phyloP scores from a whole-genome alignment of 176 grass and related monocot genomes.

The Oropetium thomaeum region DNA sequence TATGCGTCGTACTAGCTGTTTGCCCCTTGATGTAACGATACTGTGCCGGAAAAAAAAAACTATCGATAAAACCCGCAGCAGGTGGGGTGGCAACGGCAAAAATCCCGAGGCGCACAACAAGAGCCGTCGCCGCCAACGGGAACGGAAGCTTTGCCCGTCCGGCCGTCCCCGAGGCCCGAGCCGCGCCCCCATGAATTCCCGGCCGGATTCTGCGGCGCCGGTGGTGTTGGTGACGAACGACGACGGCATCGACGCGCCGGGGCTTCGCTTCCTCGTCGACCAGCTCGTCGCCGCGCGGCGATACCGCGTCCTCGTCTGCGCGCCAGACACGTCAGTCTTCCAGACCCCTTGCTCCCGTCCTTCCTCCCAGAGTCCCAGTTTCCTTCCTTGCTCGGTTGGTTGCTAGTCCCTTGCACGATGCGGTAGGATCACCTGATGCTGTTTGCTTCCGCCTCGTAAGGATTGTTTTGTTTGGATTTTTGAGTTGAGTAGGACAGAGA shows the following conservation, averaged over 20 bases:
- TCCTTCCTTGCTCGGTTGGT: background rate
- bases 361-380: background rate
- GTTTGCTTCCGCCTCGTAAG: no score
- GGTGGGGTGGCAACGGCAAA: background rate
- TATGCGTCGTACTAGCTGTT: no score
- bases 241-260: slow-evolving; percentile 84
- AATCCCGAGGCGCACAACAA: background rate
- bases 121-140: background rate
- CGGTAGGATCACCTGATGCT: background rate
- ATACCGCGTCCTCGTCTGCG: slow-evolving; percentile 82
- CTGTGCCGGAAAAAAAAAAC: no score
- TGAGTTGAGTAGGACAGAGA: background rate
- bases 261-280: slow-evolving; percentile 86
- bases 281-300: slow-evolving; percentile 66
- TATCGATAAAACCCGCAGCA: background rate
- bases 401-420: background rate
- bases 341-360: background rate
- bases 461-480: no score
- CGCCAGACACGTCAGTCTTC: slow-evolving; percentile 59
- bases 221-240: slow-evolving; percentile 85
- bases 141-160: background rate
- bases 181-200: slow-evolving; percentile 26
- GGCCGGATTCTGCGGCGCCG: slow-evolving; percentile 15
- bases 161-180: no score
- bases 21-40: no score